Evolutionary conservation across 169 alveolate species (phyloP).

Genomic region (Plasmodium knowlesi): DNA sequence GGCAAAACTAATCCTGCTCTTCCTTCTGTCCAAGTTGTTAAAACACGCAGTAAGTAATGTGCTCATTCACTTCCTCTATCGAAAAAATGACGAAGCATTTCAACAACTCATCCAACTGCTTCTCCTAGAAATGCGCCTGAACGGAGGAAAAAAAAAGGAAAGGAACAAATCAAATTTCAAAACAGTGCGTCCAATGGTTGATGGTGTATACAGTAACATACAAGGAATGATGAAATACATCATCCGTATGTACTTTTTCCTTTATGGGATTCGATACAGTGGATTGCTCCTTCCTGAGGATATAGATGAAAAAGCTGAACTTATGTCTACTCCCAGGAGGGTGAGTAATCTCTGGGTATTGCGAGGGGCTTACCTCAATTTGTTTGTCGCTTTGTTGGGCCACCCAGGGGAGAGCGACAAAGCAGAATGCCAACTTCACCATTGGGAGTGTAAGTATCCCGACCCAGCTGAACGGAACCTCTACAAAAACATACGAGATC

Average conservation of each 20-base stretch:
- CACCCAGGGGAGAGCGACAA: background rate
- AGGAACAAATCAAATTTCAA: background rate
- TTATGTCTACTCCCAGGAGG: background rate
- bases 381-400: background rate
- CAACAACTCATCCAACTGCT: conserved; percentile 2
- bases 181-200: background rate
- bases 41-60: conserved; percentile 3
- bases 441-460: too few relatives aligned
- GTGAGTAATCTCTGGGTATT: background rate
- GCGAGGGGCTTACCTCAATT: background rate
- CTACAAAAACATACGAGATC: conserved; percentile 22
- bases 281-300: background rate
- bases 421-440: background rate
- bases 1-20: conserved; percentile 1
- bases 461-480: background rate
- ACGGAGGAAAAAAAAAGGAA: background rate
- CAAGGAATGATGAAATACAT: conserved; percentile 15
- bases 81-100: conserved; percentile 8
- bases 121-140: background rate
- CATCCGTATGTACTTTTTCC: background rate
- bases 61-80: conserved; percentile 8
- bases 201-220: conserved; percentile 7
- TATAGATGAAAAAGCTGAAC: background rate
- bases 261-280: background rate
- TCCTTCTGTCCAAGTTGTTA: background rate